These are phyloP conservation scores for Priceomyces fermenticarens DNA, from an alignment of 805 yeast species.

Conservation along the genomic window DNA sequence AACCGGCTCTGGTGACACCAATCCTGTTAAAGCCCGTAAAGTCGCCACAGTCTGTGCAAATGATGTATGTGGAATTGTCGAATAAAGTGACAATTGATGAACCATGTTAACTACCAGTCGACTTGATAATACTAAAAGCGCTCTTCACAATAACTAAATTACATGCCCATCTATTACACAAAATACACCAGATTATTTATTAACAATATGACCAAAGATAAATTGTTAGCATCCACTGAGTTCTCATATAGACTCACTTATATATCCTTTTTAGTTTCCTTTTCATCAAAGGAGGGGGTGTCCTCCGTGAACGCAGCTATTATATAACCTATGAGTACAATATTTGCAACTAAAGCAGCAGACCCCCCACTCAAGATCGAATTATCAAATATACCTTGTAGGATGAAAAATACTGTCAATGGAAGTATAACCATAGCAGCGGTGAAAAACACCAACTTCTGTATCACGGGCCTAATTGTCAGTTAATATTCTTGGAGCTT, in stretches of 20 bases:
- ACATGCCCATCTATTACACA: constrained; percentile 3
- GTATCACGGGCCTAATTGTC: constrained; percentile 51
- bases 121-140: not conserved
- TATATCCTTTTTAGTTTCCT: constrained; percentile 27
- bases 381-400: constrained; percentile 48
- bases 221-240: not conserved
- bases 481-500: constrained; percentile 7
- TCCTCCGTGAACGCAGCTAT: constrained; percentile 74
- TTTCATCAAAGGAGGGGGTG: constrained; percentile 28
- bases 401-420: constrained; percentile 55
- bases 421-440: constrained; percentile 74
- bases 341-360: constrained; percentile 75
- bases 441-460: constrained; percentile 70
- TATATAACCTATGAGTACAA: constrained; percentile 70
- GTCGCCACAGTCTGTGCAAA: constrained; percentile 44
- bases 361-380: constrained; percentile 72
- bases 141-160: not conserved
- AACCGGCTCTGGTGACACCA: constrained; percentile 40
- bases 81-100: constrained; percentile 49
- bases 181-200: constrained; percentile 1
- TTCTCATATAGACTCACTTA: not conserved
- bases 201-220: not conserved
- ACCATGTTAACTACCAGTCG: constrained; percentile 36
- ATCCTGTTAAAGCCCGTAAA: constrained; percentile 51
- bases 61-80: constrained; percentile 41